These are phyloP conservation scores for Cystobasidium pallidum DNA, from an alignment of 1,284 basidiomycete species.

Conservation along the genomic window DNA sequence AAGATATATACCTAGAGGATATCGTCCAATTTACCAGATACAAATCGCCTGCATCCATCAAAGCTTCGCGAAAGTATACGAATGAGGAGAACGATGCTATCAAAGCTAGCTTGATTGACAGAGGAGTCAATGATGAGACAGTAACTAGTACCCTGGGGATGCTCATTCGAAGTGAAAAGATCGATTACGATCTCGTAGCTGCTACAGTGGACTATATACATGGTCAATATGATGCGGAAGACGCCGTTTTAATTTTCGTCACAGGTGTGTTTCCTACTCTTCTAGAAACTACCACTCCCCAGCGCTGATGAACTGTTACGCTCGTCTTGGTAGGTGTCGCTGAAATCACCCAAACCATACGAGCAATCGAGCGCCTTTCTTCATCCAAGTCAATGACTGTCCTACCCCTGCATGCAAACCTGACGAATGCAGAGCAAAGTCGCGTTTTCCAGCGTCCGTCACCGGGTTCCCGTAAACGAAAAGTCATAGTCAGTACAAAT, in stretches of 20 bases:
- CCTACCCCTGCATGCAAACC: constrained; percentile 85
- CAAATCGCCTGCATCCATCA: constrained; percentile 48
- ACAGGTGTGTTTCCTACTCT: constrained; percentile 65
- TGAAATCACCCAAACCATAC: constrained; percentile 65
- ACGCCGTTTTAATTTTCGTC: constrained; percentile 79
- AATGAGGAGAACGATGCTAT: constrained; percentile 59
- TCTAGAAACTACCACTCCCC: too few species aligned
- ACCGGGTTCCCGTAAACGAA: constrained; percentile 64
- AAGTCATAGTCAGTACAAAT: constrained; percentile 87
- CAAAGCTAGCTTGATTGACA: constrained; percentile 46
- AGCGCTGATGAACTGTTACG: background rate
- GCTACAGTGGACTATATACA: constrained; percentile 69
- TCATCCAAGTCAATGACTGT: constrained; percentile 63
- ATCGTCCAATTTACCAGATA: constrained; percentile 56
- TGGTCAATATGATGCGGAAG: constrained; percentile 60
- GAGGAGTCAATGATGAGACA: constrained; percentile 52
- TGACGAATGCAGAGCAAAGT: constrained; percentile 81
- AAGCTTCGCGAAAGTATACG: constrained; percentile 60
- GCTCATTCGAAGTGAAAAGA: constrained; percentile 66
- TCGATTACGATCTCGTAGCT: constrained; percentile 79
- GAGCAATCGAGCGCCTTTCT: constrained; percentile 73
- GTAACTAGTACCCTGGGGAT: constrained; percentile 62
- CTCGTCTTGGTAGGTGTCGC: constrained; percentile 50
- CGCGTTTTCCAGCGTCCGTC: constrained; percentile 69
- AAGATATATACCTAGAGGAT: constrained; percentile 80